A percentile compares a stretch with the other conserved stretches of the same genome.
Conservation (phyloP, 495 filamentous ascomycete genomes). For the Trichoderma virens region DNA sequence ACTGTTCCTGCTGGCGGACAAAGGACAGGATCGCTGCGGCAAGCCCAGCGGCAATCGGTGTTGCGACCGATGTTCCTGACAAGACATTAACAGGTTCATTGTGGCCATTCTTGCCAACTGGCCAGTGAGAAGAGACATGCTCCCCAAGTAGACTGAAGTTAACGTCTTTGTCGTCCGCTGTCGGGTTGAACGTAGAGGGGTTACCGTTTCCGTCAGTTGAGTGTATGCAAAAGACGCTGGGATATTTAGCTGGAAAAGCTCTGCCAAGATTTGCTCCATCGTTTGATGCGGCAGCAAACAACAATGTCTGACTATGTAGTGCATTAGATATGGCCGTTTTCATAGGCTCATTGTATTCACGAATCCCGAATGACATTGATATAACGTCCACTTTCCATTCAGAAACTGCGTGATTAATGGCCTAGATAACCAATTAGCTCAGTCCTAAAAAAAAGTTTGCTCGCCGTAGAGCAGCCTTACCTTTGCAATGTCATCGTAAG, state of each 20-base stretch:
- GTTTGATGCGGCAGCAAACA: conserved; percentile 31
- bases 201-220: conserved; percentile 29
- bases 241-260: conserved; percentile 29
- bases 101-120: conserved; percentile 18
- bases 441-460: conserved; percentile 13
- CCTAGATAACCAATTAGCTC: conserved; percentile 19
- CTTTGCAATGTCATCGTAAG: conserved; percentile 23
- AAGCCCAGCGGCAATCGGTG: conserved; percentile 26
- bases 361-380: conserved; percentile 30
- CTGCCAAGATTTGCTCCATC: conserved; percentile 25
- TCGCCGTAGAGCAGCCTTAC: conserved; percentile 18
- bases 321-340: conserved; percentile 22
- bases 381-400: conserved; percentile 32
- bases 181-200: conserved; percentile 26
- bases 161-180: conserved; percentile 20
- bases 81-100: conserved; percentile 19
- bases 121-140: conserved; percentile 26
- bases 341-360: conserved; percentile 21
- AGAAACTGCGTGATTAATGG: conserved; percentile 25
- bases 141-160: conserved; percentile 31
- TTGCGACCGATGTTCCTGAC: conserved; percentile 26
- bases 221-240: conserved; percentile 29
- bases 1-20: conserved; percentile 18
- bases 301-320: conserved; percentile 18
- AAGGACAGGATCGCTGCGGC: conserved; percentile 20